Evolutionary conservation across 2,329 filamentous ascomycete species (phyloP).

Genomic region (Ceratocystis alfenasii): DNA sequence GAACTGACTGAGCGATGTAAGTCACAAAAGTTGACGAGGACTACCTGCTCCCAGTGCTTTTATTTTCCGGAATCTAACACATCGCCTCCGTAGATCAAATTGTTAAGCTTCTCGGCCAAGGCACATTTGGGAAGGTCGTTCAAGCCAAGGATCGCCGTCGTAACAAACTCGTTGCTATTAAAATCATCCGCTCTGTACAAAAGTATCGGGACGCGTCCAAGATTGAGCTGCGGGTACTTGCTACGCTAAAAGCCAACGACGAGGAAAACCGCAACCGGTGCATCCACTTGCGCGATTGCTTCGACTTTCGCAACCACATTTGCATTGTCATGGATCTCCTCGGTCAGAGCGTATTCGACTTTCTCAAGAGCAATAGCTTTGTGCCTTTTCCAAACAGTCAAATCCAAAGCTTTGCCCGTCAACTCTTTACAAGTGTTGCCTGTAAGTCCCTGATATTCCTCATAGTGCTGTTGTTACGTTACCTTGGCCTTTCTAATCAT

Average conservation of each 20-base stretch:
- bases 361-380: constrained; percentile 88
- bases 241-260: constrained; percentile 85
- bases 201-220: constrained; percentile 94
- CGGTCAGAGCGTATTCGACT: constrained; percentile 96
- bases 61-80: not conserved
- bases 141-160: constrained; percentile 72
- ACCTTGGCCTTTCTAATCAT: not conserved
- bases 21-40: not conserved
- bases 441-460: constrained; percentile 48
- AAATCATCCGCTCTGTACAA: constrained; percentile 95
- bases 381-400: constrained; percentile 97
- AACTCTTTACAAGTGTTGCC: constrained; percentile 94
- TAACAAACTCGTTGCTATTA: constrained; percentile 76
- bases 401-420: constrained; percentile 91
- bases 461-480: no score
- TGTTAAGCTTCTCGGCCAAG: constrained; percentile 79
- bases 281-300: constrained; percentile 92
- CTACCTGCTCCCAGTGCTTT: not conserved
- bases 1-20: constrained; percentile 81
- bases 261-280: constrained; percentile 86
- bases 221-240: constrained; percentile 85
- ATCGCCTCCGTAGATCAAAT: constrained; percentile 57
- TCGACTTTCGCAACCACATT: constrained; percentile 94
- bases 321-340: constrained; percentile 70
- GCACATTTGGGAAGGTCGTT: constrained; percentile 96